Base-by-base conservation (phyloP, 78 protist species). In the Andalucia godoyi region DNA sequence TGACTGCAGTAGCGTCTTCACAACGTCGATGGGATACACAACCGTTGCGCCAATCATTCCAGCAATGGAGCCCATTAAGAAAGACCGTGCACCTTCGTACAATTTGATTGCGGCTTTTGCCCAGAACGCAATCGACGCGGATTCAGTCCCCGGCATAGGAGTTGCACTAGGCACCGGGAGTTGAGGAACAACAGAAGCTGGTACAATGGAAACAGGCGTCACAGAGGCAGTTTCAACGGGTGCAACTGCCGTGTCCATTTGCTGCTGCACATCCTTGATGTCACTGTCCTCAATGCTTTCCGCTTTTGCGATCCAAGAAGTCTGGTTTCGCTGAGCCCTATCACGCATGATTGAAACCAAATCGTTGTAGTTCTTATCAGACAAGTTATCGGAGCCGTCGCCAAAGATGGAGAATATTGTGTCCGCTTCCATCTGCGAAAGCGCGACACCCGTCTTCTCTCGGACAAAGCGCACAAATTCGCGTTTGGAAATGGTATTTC, bases 21-120 rank as follows among this genome's bases (percentile, higher is more conserved):
- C 82, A 7, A 78, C 38, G 58, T 84, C 89, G 21, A 84, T 74
- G 41, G 89, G 89, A 49, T 74, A 84, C 52, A 84, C 89, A 8
- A 74, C 85, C 12, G 81, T 66, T 2, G 84, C 84, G 39, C 85
- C 85, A 23, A 78, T 67, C 29, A 67, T 85, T 32, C 89, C 89
- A 0, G 89, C 89, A 27, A 74, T 54, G 15, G 78, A 73, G 47
- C 89, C 89, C 41, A 80, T 39, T 17, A 61, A 79, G 63, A 80
- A 80, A 64, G 60, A 53, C 51, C 67, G 63, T 29, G 65, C 41
- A 2, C 67, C 38, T 33, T 58, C 66, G n/a, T n/a, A n/a, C n/a
- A n/a, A n/a, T n/a, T n/a, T n/a, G n/a, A n/a, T n/a, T n/a, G n/a
- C n/a, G n/a, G n/a, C n/a, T n/a, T n/a, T n/a, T n/a, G n/a, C n/a